Evolutionary conservation across 148 eudicot species (phyloP).

Genomic region (Drosera capensis): DNA sequence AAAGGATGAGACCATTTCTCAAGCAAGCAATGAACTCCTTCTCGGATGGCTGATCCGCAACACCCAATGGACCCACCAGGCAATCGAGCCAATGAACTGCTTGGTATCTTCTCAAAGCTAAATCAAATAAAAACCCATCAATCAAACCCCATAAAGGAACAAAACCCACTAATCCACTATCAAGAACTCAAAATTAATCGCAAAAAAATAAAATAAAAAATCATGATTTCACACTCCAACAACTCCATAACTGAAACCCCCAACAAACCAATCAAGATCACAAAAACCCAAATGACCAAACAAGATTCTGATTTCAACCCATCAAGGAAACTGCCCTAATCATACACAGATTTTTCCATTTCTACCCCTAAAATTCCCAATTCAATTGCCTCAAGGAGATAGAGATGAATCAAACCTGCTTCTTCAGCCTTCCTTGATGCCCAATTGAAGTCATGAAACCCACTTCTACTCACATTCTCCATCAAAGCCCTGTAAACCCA

Average conservation of each 20-base stretch:
- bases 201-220: too few relatives aligned
- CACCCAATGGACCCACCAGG: neutral
- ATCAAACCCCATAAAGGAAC: neutral
- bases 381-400: constrained; percentile 2
- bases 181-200: constrained; percentile 7
- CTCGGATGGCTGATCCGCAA: constrained; percentile 49
- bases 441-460: constrained; percentile 37
- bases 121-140: neutral
- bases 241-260: too few relatives aligned
- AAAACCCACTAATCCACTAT: neutral
- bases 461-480: constrained; percentile 35
- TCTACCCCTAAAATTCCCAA: neutral
- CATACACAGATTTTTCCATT: neutral
- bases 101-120: constrained; percentile 20
- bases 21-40: constrained; percentile 21
- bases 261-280: too few relatives aligned
- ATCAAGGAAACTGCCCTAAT: neutral
- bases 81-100: neutral
- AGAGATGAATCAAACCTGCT: constrained; percentile 36
- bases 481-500: constrained; percentile 36
- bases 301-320: too few relatives aligned
- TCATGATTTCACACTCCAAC: too few relatives aligned
- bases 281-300: too few relatives aligned
- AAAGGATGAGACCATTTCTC: neutral
- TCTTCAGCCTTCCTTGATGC: constrained; percentile 95